Evolutionary conservation across 2,329 filamentous ascomycete species (phyloP), one percentile per base, ranked within the genome.

Genomic region (Hypoxylon sp.): DNA sequence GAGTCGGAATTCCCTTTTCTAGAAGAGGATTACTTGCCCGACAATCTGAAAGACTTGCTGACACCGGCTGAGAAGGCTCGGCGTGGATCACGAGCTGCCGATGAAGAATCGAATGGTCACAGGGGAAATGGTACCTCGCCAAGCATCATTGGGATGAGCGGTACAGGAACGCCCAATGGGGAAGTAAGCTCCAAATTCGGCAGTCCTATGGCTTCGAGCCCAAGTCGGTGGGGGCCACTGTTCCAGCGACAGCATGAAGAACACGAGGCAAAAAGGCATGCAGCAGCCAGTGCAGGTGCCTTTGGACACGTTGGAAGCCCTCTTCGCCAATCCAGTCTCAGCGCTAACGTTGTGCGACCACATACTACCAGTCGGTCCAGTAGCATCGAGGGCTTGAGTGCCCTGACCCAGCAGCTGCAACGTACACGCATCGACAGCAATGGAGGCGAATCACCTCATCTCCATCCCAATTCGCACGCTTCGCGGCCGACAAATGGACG

Each of bases 11-110:
- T 97, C 75, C 87, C 91, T 30, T 95, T 96, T 73, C 75, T 83
- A 74, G 93, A 97, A 78, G 94, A 97, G 75, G 94, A 97, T 75
- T 93, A 96, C 74, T 85, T 98, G 9, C 96, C 95, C 0, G 91
- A 87, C 67, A 86, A 89, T 63, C 80, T 91, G 36, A 88, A 89
- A 72, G 89, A 91, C 66, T 82, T 91, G 13, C 79, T 91, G 71
- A 91, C 89, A 2, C 88, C 89, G 0, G 87, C 88, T 13, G 89
- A 91, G 75, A 90, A 91, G 77, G 89, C 88, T 10, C 83, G 89
- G 10, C 82, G 89, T 52, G 88, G 89, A 11, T 91, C 89, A 67
- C 83, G 85, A 55, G 84, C 81, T 57, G 76, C 77, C n/a, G 87
- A 89, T n/a, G 84, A 85, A 38, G 86, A 88, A 28, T 79, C 75